Evolutionary conservation across 495 filamentous ascomycete genomes (phyloP), one percentile per base, ranked within the genome.

Genomic region (Pseudoneurospora amorphoporcata): DNA sequence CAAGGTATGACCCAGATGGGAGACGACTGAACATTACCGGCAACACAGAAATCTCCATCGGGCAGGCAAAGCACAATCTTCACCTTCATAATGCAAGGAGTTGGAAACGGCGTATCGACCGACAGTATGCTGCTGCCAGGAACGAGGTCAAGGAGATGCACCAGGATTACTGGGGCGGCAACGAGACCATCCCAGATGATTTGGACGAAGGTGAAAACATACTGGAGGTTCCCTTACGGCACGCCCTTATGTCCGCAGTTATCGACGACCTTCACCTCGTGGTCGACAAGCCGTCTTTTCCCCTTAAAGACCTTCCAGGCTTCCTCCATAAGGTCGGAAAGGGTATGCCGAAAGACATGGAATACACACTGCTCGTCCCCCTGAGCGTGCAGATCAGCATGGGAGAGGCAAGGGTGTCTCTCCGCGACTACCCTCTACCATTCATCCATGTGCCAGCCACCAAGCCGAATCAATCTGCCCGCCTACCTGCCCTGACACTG

Each of bases 241-340:
- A 96, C 6, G 92, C 90, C 23, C 83, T 99, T 19, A 90, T 97
- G 90, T 87, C 90, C 16, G 85, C 90, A 10, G 82, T 92, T 73
- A 90, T 98, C 74, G 94, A 89, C 76, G 95, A 99, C 78, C 83
- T 98, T 7, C 90, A 94, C 72, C 84, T 99, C 72, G 81, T 90
- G 16, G 86, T 99, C 68, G 95, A 98, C 83, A 97, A 97, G 78
- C 95, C 95, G 1, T 95, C 92, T 0, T 99, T 99, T 78, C 90
- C 93, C 3, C 80, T 95, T 35, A 84, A 87, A 4, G 90, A 97
- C 3, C 90, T 92, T 71, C 92, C 94, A 0, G 86, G 89, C 40
- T 99, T 94, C 79, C 83, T 99, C 35, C 86, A 97, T 78, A 86
- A 87, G 61, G 91, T 98, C 76, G 95, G 95, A 4, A 99, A 99